These are phyloP conservation scores for Silene latifolia DNA, from an alignment of 148 eudicot species.

Conservation along the genomic window DNA sequence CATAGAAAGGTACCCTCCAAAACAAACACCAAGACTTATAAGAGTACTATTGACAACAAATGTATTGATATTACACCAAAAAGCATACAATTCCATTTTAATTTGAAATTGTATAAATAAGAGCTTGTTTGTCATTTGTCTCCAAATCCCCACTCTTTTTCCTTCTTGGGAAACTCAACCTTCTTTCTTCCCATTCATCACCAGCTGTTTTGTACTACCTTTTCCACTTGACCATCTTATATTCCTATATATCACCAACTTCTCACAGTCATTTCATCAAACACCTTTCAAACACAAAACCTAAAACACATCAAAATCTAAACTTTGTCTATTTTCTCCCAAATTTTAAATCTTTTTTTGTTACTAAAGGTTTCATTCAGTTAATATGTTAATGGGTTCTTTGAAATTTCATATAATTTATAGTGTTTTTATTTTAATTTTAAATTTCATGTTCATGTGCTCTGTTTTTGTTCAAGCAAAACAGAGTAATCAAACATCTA, in stretches of 20 bases:
- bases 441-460: conserved; percentile 9
- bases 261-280: conserved; percentile 20
- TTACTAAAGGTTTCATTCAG: neutral
- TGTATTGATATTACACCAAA: neutral
- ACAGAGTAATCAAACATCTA: conserved; percentile 23
- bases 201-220: conserved; percentile 29
- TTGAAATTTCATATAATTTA: neutral
- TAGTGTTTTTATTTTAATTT: neutral
- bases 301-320: conserved; percentile 1
- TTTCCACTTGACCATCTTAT: conserved; percentile 6
- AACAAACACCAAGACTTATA: neutral
- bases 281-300: conserved; percentile 19
- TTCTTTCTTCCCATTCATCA: conserved; percentile 21
- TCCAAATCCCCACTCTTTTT: neutral
- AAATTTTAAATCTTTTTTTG: neutral
- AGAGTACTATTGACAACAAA: neutral
- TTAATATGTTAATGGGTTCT: conserved; percentile 30
- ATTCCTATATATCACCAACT: conserved; percentile 20
- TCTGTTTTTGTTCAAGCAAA: conserved; percentile 29
- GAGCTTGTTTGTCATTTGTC: neutral
- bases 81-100: neutral
- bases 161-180: conserved; percentile 16
- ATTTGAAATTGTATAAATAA: too few species aligned
- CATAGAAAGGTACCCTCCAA: neutral
- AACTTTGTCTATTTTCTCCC: neutral